Conservation (phyloP, 345 rosid genomes). For the Populus tremula region DNA sequence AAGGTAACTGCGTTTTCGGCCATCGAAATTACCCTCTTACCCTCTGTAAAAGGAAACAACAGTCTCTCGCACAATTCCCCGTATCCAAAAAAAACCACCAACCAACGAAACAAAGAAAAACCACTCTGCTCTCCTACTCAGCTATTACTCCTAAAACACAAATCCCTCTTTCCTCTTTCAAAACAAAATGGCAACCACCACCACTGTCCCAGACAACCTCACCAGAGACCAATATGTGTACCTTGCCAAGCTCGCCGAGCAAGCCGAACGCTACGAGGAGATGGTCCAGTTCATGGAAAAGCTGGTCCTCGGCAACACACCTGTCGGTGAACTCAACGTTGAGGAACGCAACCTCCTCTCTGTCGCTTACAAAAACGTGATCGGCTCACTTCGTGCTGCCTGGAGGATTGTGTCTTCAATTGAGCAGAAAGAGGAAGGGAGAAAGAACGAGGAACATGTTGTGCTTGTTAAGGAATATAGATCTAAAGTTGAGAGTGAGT, state of each 20-base stretch:
- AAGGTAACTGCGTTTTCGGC: too few species aligned
- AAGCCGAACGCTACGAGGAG: conserved; percentile 97
- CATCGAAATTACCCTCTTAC: not conserved
- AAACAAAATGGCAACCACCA: conserved; percentile 22
- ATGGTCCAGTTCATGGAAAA: conserved; percentile 93
- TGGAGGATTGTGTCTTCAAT: conserved; percentile 96
- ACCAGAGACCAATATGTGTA: conserved; percentile 87
- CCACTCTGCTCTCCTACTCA: not conserved
- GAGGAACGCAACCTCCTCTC: conserved; percentile 97
- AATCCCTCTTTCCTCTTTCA: not conserved
- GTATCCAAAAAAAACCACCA: not conserved
- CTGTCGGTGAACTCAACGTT: conserved; percentile 74
- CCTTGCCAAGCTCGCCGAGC: conserved; percentile 93
- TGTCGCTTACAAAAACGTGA: conserved; percentile 95
- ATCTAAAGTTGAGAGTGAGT: conserved; percentile 86
- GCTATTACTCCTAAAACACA: not conserved
- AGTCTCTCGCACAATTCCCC: not conserved
- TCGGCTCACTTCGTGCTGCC: conserved; percentile 95
- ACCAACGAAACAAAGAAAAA: not conserved
- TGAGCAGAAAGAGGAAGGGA: conserved; percentile 90
- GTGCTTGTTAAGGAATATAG: conserved; percentile 87
- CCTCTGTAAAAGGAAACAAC: not conserved
- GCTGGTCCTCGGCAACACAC: conserved; percentile 75
- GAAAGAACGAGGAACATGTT: conserved; percentile 94
- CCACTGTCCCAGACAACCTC: conserved; percentile 47